Evolutionary conservation across 2,329 filamentous ascomycete species (phyloP), one percentile per base, ranked within the genome.

Genomic region (Meredithiella fracta): DNA sequence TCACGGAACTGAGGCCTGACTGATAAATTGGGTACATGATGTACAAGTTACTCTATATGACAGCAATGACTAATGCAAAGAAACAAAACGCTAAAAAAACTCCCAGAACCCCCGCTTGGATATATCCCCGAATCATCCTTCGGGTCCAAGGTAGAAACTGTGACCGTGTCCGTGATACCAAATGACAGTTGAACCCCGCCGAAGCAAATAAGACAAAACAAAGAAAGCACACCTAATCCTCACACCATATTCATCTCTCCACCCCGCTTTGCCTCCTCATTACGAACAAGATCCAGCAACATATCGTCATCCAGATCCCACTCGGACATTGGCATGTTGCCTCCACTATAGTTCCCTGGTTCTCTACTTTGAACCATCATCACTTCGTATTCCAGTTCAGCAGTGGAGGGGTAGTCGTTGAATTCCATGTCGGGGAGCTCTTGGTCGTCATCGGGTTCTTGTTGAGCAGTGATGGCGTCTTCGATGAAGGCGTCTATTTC

Each of bases 241-340:
- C 17, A 52, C 37, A 42, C 56, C 59, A 38, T 61, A 37, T 60
- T 56, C 29, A 56, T 60, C 47, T 50, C 61, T 62, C n/a, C 31
- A 23, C 60, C 60, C 53, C 60, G 57, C 58, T 3, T 53, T 50
- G 14, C 67, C 51, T 74, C 69, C 59, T 73, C 67, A n/a, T 75
- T 71, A 53, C 38, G 51, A 7, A 79, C 66, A 38, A 86, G 65
- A 61, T 86, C 80, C 70, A 79, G 20, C n/a, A 59, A 40, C 37
- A 54, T 51, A 47, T 54, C 58, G 55, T 59, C 58, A 31, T 59
- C 58, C 20, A 59, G 40, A 34, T 59, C 58, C 54, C 54, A 56
- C 38, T 59, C 58, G 6, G 58, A 59, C 54, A 58, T 58, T 8
- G 53, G 57, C 34, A 29, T 47, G 3, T 44, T 38, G 14, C 54